Percentiles rank a stretch among this genome's conserved stretches.
Evolutionary conservation across 1,284 basidiomycete genomes (phyloP).

Genomic region (Puccinia polysora): DNA sequence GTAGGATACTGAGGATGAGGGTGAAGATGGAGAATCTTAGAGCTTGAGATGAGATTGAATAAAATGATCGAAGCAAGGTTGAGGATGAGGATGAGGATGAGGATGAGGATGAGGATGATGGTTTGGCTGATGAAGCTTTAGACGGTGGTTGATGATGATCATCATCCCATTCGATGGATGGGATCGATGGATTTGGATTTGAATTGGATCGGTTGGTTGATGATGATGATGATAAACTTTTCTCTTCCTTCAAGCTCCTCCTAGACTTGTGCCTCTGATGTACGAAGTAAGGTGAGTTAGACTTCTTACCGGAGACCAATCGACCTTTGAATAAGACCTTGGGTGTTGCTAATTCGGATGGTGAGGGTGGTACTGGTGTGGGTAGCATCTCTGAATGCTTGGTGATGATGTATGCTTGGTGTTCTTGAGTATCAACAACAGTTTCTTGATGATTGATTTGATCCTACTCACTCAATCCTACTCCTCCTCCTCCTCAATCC

Average conservation of each 20-base stretch:
- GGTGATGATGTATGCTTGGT: too few species aligned
- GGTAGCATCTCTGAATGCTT: slow-evolving; percentile 38
- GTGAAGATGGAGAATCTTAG: slow-evolving; percentile 15
- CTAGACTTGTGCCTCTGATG: slow-evolving; percentile 52
- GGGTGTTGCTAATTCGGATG: slow-evolving; percentile 8
- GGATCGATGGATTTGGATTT: not conserved
- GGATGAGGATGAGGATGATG: not conserved
- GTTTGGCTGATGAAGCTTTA: not conserved
- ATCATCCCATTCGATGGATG: not conserved
- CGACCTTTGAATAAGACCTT: slow-evolving; percentile 28
- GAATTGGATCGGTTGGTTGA: not conserved
- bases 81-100: not conserved
- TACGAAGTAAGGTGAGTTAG: slow-evolving; percentile 74
- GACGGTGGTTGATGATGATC: not conserved
- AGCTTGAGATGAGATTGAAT: not conserved
- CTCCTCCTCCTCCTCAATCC: too few species aligned
- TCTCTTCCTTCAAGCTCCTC: not conserved
- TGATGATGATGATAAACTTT: not conserved
- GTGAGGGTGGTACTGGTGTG: slow-evolving; percentile 14
- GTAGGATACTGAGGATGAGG: slow-evolving; percentile 1
- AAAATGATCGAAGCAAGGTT: not conserved
- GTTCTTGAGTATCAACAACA: too few species aligned
- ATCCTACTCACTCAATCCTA: too few species aligned
- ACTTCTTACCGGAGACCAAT: slow-evolving; percentile 68
- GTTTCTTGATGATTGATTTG: too few species aligned